Evolutionary conservation across 202 grass and related monocot genomes (phyloP).

Genomic region (Setaria viridis): DNA sequence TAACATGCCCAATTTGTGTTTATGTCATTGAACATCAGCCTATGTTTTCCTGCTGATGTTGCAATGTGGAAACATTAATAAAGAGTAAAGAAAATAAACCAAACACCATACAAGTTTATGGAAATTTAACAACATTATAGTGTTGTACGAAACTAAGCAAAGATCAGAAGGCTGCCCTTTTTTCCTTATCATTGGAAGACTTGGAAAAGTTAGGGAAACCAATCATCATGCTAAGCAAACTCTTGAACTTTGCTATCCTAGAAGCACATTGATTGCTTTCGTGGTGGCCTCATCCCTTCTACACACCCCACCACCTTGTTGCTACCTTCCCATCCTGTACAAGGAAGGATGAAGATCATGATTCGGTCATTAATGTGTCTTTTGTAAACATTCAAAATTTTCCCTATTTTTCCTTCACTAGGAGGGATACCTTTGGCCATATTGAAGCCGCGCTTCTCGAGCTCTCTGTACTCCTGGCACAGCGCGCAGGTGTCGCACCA

Average conservation of each 20-base stretch:
- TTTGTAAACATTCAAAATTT: neutral
- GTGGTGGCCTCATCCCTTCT: slow-evolving; percentile 50
- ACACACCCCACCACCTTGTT: slow-evolving; percentile 55
- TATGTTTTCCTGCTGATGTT: neutral
- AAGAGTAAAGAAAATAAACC: neutral
- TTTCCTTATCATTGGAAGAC: slow-evolving; percentile 10
- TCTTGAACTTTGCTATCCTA: slow-evolving; percentile 21
- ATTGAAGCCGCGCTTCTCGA: slow-evolving; percentile 58
- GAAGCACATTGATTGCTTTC: slow-evolving; percentile 58
- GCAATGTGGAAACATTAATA: neutral
- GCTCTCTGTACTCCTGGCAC: slow-evolving; percentile 68
- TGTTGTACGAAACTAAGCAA: neutral
- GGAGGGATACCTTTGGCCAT: slow-evolving; percentile 57
- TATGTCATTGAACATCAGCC: neutral
- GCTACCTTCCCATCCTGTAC: slow-evolving; percentile 61
- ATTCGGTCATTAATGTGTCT: slow-evolving; percentile 26
- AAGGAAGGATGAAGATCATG: neutral
- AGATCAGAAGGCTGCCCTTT: slow-evolving; percentile 6
- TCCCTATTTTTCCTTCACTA: neutral
- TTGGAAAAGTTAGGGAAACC: neutral
- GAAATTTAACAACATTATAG: neutral
- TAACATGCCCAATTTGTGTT: neutral
- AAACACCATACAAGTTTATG: neutral
- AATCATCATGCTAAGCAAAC: neutral
- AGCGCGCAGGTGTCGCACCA: slow-evolving; percentile 63